phyloP scores from a whole-genome alignment of 192 early-diverging fungal species.

The Umbelopsis ramanniana region DNA sequence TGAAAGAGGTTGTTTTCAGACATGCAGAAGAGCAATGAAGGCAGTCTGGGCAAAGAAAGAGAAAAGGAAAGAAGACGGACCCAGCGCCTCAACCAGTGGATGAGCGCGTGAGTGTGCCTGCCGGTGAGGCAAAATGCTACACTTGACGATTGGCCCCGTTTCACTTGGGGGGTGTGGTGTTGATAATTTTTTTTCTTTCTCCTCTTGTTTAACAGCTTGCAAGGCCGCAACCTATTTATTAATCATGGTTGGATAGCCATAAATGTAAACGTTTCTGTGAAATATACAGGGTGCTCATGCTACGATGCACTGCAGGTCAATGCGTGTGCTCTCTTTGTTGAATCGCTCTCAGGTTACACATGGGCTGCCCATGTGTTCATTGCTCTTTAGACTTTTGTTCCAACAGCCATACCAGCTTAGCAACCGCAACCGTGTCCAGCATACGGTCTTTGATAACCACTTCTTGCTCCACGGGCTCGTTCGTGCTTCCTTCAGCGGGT shows the following conservation, averaged over 20 bases:
- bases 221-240: background rate
- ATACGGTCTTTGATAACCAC: conserved; percentile 55
- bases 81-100: conserved; percentile 7
- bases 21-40: conserved; percentile 2
- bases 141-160: conserved; percentile 22
- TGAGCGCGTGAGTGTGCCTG: conserved; percentile 20
- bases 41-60: conserved; percentile 18
- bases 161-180: background rate
- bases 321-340: conserved; percentile 10
- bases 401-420: conserved; percentile 49
- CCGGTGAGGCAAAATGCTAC: conserved; percentile 22
- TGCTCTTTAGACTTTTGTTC: conserved; percentile 42
- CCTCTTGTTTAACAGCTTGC: background rate
- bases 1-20: conserved; percentile 39
- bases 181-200: background rate
- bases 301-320: conserved; percentile 14
- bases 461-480: conserved; percentile 40
- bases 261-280: background rate
- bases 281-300: conserved; percentile 17
- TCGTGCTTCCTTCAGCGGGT: background rate
- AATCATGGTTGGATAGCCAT: no score
- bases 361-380: conserved; percentile 8
- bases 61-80: conserved; percentile 5
- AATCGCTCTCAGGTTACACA: background rate
- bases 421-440: conserved; percentile 53